Base-by-base conservation (phyloP, 345 rosid species). In the Noccaea caerulescens region DNA sequence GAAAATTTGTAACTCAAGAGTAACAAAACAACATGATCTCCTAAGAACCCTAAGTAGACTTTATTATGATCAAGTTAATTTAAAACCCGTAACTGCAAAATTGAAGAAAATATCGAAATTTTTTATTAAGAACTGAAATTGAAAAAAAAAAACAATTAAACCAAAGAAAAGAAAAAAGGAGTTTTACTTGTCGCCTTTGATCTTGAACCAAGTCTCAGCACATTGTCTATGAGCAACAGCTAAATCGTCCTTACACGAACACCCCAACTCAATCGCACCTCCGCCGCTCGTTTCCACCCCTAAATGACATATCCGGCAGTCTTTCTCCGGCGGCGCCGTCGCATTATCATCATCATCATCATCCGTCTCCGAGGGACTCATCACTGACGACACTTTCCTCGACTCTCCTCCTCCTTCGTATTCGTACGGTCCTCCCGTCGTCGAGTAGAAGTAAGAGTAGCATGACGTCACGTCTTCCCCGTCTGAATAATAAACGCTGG, bases 121-220 rank as follows among this genome's bases (percentile, higher is more conserved):
- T 18, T 18, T 50, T 53, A 59, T 49, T 5, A 46, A 72, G 8
- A 63, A 47, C 20, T 38, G 13, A 33, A 57, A 44, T 32, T n/a
- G n/a, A 39, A 45, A 55, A 10, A 16, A 16, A 36, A 46, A 20
- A 34, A 43, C 10, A 8, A 58, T 16, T 37, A 0, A 39, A 53
- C 3, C 1, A 44, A 33, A 59, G 37, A 23, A n/a, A 10, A 14
- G 16, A 1, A 10, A 42, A 36, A 10, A 59, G 49, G 5, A 42
- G 56, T 12, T 4, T 16, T 84, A 67, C 99, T 80, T 87, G 80
- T 91, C 89, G 76, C 99, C 98, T 77, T 74, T 94, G 75, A 94
- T 94, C 84, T 89, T 89, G 85, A 94, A 91, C 99, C 99, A 94
- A 55, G 96, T 79, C 64, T 94, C 99, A 6, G 99, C 98, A 67